Evolutionary conservation across 163 green algal genomes (phyloP).

Genomic region (Prototheca cutis): DNA sequence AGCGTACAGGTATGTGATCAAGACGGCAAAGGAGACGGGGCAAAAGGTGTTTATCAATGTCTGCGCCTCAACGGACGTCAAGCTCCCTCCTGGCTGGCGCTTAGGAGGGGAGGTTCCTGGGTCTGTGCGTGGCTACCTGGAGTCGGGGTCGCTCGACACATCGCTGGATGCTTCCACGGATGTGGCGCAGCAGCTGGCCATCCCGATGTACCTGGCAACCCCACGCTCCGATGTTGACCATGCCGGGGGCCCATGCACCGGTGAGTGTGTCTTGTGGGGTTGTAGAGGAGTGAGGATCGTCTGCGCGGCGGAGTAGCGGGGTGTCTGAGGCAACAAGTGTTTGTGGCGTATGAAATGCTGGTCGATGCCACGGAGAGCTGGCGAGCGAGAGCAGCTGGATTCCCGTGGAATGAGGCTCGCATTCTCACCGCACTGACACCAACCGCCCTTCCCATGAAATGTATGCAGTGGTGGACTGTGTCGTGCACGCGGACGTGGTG

Average conservation of each 20-base stretch:
- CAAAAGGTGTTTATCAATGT: constrained; percentile 44
- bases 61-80: constrained; percentile 22
- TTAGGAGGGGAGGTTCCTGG: constrained; percentile 12
- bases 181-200: constrained; percentile 9
- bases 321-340: too few relatives aligned
- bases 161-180: not conserved
- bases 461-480: constrained; percentile 29
- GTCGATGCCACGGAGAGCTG: not conserved
- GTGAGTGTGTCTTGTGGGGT: constrained; percentile 1
- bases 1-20: constrained; percentile 47
- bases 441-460: not conserved
- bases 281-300: not conserved
- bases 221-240: constrained; percentile 24
- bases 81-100: constrained; percentile 21
- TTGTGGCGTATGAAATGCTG: not conserved
- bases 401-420: not conserved
- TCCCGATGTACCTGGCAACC: constrained; percentile 26
- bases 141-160: not conserved
- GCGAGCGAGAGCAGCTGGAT: not conserved
- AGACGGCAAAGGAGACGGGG: constrained; percentile 30
- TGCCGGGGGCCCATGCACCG: constrained; percentile 22
- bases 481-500: constrained; percentile 25
- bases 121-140: constrained; percentile 14
- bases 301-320: too few relatives aligned
- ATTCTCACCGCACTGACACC: not conserved